These are phyloP conservation scores for Vanilla planifolia DNA, from an alignment of 106 monocot genomes.

Conservation along the genomic window DNA sequence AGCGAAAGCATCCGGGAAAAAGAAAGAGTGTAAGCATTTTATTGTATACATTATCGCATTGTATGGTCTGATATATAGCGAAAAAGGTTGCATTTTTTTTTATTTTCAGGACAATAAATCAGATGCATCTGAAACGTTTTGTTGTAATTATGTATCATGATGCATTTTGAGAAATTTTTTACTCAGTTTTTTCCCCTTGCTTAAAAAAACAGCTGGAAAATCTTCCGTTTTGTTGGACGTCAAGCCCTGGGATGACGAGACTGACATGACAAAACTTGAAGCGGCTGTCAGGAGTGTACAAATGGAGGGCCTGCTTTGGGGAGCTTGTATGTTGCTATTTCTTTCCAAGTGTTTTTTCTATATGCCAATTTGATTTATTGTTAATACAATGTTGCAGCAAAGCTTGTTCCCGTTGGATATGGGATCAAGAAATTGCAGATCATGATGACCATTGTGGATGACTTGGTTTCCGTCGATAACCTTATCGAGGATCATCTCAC, in stretches of 20 bases:
- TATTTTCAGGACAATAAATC: not conserved
- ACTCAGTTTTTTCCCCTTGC: too few species aligned
- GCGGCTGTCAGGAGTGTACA: slow-evolving; percentile 71
- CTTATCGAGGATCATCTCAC: slow-evolving; percentile 73
- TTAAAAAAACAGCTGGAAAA: slow-evolving; percentile 59
- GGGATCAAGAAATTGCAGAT: slow-evolving; percentile 95
- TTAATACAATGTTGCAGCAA: slow-evolving; percentile 42
- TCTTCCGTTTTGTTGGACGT: slow-evolving; percentile 92
- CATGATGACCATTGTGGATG: slow-evolving; percentile 97
- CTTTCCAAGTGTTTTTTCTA: not conserved
- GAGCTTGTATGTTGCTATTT: slow-evolving; percentile 58
- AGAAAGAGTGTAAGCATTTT: slow-evolving; percentile 68
- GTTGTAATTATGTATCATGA: too few species aligned
- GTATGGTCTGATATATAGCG: not conserved
- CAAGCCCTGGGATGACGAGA: slow-evolving; percentile 99
- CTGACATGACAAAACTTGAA: slow-evolving; percentile 94
- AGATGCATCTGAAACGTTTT: too few species aligned
- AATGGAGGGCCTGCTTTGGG: slow-evolving; percentile 91
- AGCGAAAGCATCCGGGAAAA: slow-evolving; percentile 75
- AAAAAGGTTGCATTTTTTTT: not conserved
- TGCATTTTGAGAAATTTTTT: not conserved
- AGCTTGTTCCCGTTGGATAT: slow-evolving; percentile 90
- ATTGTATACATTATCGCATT: not conserved
- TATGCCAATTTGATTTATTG: not conserved
- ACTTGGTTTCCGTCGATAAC: slow-evolving; percentile 80